phyloP scores from a whole-genome alignment of 106 monocot genomes.

The Triglochin maritima region DNA sequence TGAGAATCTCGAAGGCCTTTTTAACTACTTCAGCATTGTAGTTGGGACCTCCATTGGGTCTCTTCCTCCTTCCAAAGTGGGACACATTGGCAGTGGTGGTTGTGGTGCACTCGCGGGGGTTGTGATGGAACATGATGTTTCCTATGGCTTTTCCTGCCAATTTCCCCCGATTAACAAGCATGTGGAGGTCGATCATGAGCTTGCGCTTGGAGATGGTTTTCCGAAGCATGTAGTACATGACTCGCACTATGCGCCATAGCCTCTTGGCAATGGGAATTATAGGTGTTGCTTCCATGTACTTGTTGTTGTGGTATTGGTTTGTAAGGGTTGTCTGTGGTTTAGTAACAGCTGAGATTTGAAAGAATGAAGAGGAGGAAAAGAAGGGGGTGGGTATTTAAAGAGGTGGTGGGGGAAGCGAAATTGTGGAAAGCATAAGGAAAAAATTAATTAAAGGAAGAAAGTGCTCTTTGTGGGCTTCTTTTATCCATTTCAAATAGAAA shows the following conservation, averaged over 20 bases:
- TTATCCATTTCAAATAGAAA: too few species aligned
- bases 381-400: neutral
- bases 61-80: too few species aligned
- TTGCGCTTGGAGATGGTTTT: conserved; percentile 26
- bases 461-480: neutral
- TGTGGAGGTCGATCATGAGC: conserved; percentile 39
- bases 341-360: too few species aligned
- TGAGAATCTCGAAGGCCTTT: neutral
- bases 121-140: conserved; percentile 18
- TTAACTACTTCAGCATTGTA: neutral
- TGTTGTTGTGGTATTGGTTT: neutral
- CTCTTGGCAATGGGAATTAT: neutral
- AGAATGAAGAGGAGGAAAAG: neutral
- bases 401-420: too few species aligned
- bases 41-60: neutral
- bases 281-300: neutral
- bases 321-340: too few species aligned
- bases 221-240: conserved; percentile 27
- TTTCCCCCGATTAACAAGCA: conserved; percentile 49
- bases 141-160: conserved; percentile 20
- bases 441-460: neutral
- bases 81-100: conserved; percentile 3
- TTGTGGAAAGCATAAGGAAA: neutral
- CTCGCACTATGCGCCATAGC: conserved; percentile 19
- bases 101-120: neutral